phyloP scores from a whole-genome alignment of 2,329 filamentous ascomycete species.

The Elsinoe ampelina region DNA sequence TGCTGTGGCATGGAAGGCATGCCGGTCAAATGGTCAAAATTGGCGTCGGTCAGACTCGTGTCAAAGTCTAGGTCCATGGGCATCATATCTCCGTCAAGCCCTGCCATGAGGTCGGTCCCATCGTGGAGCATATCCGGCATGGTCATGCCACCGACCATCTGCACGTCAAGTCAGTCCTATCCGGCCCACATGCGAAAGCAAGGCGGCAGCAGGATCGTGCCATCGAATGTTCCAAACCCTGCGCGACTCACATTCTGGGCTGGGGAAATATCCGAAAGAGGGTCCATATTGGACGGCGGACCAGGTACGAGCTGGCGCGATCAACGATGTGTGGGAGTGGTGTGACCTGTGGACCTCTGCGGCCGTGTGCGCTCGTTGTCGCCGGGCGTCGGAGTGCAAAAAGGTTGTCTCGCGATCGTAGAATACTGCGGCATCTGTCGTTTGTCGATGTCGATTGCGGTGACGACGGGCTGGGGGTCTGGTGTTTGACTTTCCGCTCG shows the following conservation, averaged over 20 bases:
- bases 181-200: not conserved
- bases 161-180: constrained; percentile 5
- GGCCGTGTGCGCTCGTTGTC: not conserved
- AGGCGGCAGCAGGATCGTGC: not conserved
- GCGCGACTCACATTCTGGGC: constrained; percentile 11
- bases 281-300: constrained; percentile 5
- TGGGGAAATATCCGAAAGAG: constrained; percentile 9
- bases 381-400: not conserved
- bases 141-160: constrained; percentile 23
- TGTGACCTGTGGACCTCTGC: not conserved
- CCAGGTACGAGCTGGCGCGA: not conserved
- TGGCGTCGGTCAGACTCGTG: constrained; percentile 24
- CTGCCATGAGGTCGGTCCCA: constrained; percentile 30
- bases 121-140: constrained; percentile 25
- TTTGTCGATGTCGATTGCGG: constrained; percentile 9
- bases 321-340: constrained; percentile 7
- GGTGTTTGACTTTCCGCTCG: not conserved
- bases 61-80: constrained; percentile 40
- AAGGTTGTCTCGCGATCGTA: not conserved
- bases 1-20: constrained; percentile 19
- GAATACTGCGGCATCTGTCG: constrained; percentile 10
- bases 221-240: not conserved
- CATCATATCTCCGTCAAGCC: constrained; percentile 38
- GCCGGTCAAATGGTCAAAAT: constrained; percentile 17
- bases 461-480: not conserved